A percentile compares a stretch with the other conserved stretches of the same genome.
These are phyloP conservation scores for Paramecium sonneborni DNA, from an alignment of 73 alveolate genomes.

Conservation along the genomic window DNA sequence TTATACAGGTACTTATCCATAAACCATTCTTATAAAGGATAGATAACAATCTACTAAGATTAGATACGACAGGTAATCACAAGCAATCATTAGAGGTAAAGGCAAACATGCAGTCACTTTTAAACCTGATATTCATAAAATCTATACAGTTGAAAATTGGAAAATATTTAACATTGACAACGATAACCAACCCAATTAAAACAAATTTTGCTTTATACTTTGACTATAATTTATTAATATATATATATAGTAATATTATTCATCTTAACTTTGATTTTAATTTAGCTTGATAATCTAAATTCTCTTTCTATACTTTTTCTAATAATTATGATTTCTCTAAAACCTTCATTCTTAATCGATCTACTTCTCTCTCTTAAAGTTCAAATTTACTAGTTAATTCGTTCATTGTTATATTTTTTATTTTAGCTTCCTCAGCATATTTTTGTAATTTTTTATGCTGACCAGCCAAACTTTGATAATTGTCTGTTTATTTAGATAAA, in stretches of 20 bases:
- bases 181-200: background rate
- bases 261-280: conserved; percentile 25
- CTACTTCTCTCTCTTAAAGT: background rate
- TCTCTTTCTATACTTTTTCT: background rate
- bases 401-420: background rate
- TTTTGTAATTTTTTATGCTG: background rate
- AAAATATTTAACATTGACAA: conserved; percentile 7
- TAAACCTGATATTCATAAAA: background rate
- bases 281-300: background rate
- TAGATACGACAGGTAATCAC: background rate
- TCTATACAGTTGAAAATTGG: conserved; percentile 22
- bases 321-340: background rate
- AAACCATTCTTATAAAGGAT: background rate
- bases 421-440: background rate
- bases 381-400: background rate
- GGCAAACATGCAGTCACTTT: conserved; percentile 15
- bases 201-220: background rate
- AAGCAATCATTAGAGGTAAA: background rate
- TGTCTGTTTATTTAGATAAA: background rate
- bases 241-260: background rate
- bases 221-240: background rate
- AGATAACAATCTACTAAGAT: background rate
- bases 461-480: background rate
- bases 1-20: background rate
- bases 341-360: background rate